Evolutionary conservation across 495 filamentous ascomycete species (phyloP).

Genomic region (Xylaria acuta): DNA sequence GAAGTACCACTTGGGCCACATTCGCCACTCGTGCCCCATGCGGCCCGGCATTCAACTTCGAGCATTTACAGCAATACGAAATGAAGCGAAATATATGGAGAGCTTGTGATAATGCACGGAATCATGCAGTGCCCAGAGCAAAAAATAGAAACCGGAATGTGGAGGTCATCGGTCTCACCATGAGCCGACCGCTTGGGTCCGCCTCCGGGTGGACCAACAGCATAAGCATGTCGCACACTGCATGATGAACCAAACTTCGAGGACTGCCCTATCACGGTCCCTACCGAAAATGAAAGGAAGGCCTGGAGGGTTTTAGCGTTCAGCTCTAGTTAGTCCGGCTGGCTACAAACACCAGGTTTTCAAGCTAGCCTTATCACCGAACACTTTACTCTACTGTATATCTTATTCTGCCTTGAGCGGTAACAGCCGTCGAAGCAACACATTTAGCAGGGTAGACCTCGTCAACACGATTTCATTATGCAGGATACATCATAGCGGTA

Average conservation of each 20-base stretch:
- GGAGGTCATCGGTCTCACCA: not conserved
- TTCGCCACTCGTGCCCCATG: not conserved
- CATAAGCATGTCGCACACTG: not conserved
- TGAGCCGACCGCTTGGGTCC: conserved; percentile 18
- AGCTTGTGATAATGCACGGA: not conserved
- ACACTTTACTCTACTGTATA: not conserved
- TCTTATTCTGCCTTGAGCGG: not conserved
- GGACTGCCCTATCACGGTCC: not conserved
- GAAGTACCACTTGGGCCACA: not conserved
- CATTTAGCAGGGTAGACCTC: not conserved
- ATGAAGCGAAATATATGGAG: not conserved
- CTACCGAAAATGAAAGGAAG: not conserved
- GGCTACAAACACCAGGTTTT: not conserved
- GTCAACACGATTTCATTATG: not conserved
- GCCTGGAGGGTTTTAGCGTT: not conserved
- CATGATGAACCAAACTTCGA: conserved; percentile 14
- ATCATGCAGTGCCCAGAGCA: not conserved
- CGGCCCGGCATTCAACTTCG: not conserved
- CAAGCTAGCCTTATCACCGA: not conserved
- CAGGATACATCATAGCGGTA: not conserved
- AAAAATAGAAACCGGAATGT: conserved; percentile 2
- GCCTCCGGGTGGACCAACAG: not conserved
- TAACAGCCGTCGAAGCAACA: not conserved
- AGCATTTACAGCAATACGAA: not conserved
- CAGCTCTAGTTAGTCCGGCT: not conserved